Evolutionary conservation across 2,329 filamentous ascomycete species (phyloP), one percentile per base, ranked within the genome.

Genomic region (Penicillium vulpinum): DNA sequence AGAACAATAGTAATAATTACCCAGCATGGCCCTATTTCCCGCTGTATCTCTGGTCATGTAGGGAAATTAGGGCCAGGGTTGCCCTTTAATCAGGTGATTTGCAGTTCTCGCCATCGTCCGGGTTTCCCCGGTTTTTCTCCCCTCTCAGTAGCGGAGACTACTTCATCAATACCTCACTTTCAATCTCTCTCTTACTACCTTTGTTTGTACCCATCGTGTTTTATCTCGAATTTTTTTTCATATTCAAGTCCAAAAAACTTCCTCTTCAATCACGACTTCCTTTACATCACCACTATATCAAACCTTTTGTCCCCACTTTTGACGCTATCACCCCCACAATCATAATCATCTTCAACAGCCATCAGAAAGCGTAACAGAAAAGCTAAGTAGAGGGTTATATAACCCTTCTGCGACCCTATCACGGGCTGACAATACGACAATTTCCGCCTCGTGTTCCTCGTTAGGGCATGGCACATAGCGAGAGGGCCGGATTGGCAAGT

Each of bases 391-490:
- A 48, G 60, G 59, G 62, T 63, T 65, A 62, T 57, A 60, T 45
- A 67, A 57, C 60, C 60, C 61, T 52, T 59, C 62, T 63, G 59
- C 58, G 47, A 59, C 51, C 58, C 58, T 60, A 24, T 38, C 7
- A 54, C 21, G 38, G 58, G 56, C 56, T 56, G 47, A 49, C 46
- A 49, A 49, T 57, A 57, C 57, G 54, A 62, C 57, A 58, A 51
- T 56, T 49, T 28, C 9, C 11, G 22, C 49, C 49, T 56, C 51
- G 55, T 60, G 57, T 60, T 65, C 65, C 67, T 63, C 49, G 48
- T 51, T 66, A 65, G 71, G 68, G 70, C 69, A 77, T 77, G 74
- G 75, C 73, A 57, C 65, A 73, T 58, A 61, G 64, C 56, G 73
- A 72, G 64, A 71, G 68, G 55, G 67, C 67, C 61, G 65, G 63